Percentiles rank a stretch among this genome's conserved stretches.
phyloP scores from a whole-genome alignment of 2,329 filamentous ascomycete genomes.

The Sporothrix phasma region DNA sequence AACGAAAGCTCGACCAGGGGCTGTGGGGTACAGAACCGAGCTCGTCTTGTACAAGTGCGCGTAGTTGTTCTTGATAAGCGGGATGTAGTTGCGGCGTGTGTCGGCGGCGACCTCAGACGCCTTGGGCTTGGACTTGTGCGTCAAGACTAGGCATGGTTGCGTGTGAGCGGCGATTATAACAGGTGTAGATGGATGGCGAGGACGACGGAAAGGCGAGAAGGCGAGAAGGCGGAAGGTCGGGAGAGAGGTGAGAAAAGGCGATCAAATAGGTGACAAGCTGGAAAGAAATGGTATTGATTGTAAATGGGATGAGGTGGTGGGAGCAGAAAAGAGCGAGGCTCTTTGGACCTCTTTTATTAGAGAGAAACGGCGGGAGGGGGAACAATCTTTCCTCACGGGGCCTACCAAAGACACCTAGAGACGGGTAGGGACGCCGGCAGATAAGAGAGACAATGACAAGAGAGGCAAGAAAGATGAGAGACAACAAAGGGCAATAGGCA shows the following conservation, averaged over 20 bases:
- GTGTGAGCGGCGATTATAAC: background rate
- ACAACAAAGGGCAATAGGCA: background rate
- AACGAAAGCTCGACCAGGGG: constrained; percentile 37
- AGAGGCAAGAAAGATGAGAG: background rate
- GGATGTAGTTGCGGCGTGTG: constrained; percentile 61
- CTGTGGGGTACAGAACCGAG: constrained; percentile 49
- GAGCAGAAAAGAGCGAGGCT: background rate
- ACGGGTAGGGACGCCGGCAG: background rate
- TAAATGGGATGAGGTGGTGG: background rate
- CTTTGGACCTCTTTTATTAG: background rate
- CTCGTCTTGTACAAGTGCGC: constrained; percentile 43
- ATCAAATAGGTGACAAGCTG: background rate
- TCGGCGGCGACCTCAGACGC: constrained; percentile 62
- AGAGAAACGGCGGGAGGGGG: background rate
- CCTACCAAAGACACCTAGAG: background rate
- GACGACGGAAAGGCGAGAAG: background rate
- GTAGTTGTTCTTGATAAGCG: constrained; percentile 49
- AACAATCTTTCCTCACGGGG: background rate
- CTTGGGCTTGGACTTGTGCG: constrained; percentile 42
- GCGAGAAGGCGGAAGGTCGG: background rate
- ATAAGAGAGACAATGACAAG: background rate
- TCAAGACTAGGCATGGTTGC: constrained; percentile 8
- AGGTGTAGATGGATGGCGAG: no score
- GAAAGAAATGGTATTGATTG: background rate
- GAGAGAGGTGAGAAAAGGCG: no score